Evolutionary conservation across 345 rosid genomes (phyloP).

Genomic region (Abelmoschus esculentus): DNA sequence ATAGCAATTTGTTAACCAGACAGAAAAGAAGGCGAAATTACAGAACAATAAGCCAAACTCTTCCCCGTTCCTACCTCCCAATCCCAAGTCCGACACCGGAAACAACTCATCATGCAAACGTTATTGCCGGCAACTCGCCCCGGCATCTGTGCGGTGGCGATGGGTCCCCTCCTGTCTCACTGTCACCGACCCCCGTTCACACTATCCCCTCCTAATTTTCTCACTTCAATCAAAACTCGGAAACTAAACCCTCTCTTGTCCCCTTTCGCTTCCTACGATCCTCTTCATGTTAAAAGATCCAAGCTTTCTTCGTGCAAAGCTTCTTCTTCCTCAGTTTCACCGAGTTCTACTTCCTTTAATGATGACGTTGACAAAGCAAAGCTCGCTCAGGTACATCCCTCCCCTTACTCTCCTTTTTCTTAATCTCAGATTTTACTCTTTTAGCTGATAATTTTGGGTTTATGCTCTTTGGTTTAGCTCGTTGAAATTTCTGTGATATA

Average conservation of each 20-base stretch:
- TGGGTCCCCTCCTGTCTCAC: constrained; percentile 16
- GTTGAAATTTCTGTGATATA: background rate
- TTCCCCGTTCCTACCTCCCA: background rate
- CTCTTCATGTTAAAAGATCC: constrained; percentile 18
- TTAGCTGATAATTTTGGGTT: background rate
- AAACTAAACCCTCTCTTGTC: constrained; percentile 18
- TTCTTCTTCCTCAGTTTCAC: constrained; percentile 35
- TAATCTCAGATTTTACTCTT: background rate
- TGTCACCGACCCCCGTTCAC: constrained; percentile 1
- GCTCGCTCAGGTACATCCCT: constrained; percentile 57
- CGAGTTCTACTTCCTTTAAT: constrained; percentile 29
- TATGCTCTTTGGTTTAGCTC: background rate
- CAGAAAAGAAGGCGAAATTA: too few relatives aligned
- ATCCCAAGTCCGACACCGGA: background rate
- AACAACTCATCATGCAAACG: constrained; percentile 39
- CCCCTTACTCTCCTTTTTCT: background rate
- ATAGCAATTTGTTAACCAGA: too few relatives aligned
- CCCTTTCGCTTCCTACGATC: constrained; percentile 13
- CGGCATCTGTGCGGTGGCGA: constrained; percentile 25
- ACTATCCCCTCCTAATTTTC: constrained; percentile 18
- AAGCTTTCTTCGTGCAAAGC: background rate
- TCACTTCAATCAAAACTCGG: constrained; percentile 10
- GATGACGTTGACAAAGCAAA: constrained; percentile 55
- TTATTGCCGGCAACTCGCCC: constrained; percentile 45
- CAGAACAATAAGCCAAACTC: background rate